phyloP scores from a whole-genome alignment of 495 filamentous ascomycete species.

The Tuber microsphaerosporum region DNA sequence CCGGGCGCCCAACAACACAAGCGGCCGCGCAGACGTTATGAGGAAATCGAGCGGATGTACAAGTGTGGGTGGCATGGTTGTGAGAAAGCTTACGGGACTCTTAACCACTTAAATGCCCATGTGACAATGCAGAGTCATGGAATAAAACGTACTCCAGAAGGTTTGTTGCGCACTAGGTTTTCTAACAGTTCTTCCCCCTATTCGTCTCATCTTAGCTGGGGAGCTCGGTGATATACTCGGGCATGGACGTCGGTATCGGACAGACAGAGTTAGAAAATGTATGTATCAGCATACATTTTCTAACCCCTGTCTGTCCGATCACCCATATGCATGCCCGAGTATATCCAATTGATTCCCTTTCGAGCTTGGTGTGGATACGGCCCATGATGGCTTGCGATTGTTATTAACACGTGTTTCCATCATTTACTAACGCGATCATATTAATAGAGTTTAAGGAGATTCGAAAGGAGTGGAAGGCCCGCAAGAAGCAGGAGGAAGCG shows the following conservation, averaged over 20 bases:
- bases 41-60: slow-evolving; percentile 99
- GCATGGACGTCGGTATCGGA: no score
- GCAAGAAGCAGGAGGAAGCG: slow-evolving; percentile 97
- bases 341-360: neutral
- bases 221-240: no score
- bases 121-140: slow-evolving; percentile 98
- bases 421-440: slow-evolving; percentile 41
- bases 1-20: slow-evolving; percentile 97
- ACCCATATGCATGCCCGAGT: no score
- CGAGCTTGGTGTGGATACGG: neutral
- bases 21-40: slow-evolving; percentile 84
- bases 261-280: no score
- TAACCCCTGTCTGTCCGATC: no score
- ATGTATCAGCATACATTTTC: no score
- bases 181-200: slow-evolving; percentile 3
- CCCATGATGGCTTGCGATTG: neutral
- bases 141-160: slow-evolving; percentile 87
- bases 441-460: slow-evolving; percentile 94
- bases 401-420: slow-evolving; percentile 14
- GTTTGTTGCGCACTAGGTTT: slow-evolving; percentile 47
- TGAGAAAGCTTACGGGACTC: slow-evolving; percentile 93
- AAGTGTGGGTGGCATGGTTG: slow-evolving; percentile 98
- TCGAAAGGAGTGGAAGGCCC: slow-evolving; percentile 96
- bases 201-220: neutral
- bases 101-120: slow-evolving; percentile 94